phyloP scores from a whole-genome alignment of 495 filamentous ascomycete species.

The Aspergillus cavernicola region DNA sequence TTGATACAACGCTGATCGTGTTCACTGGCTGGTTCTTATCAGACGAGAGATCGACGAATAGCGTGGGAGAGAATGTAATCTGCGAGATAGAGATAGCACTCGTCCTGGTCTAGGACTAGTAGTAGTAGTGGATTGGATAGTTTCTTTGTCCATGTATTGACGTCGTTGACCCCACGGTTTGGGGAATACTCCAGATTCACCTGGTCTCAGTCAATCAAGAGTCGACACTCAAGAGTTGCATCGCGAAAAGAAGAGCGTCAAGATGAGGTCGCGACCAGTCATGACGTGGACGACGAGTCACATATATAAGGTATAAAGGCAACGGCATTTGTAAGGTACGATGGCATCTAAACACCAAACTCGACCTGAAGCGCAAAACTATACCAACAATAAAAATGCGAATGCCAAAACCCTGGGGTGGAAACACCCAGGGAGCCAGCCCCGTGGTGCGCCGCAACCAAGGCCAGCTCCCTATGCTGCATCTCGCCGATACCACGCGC shows the following conservation, averaged over 20 bases:
- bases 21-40: background rate
- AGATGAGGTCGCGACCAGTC: no score
- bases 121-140: no score
- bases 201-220: no score
- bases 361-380: no score
- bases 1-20: background rate
- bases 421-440: background rate
- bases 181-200: no score
- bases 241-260: no score
- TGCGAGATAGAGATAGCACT: background rate
- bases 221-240: no score
- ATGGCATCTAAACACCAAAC: no score
- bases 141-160: background rate
- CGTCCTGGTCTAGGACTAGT: background rate
- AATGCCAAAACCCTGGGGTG: background rate
- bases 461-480: slow-evolving; percentile 40
- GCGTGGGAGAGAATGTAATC: background rate
- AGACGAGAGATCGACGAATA: background rate
- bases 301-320: no score
- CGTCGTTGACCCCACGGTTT: background rate
- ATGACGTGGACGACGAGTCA: slow-evolving; percentile 1
- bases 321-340: no score
- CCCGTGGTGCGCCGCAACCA: slow-evolving; percentile 1
- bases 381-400: background rate
- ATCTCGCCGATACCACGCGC: slow-evolving; percentile 31